Percentiles rank a stretch among this genome's conserved stretches.
Evolutionary conservation across 176 grass and related monocot genomes (phyloP).

Genomic region (Musa beccarii): DNA sequence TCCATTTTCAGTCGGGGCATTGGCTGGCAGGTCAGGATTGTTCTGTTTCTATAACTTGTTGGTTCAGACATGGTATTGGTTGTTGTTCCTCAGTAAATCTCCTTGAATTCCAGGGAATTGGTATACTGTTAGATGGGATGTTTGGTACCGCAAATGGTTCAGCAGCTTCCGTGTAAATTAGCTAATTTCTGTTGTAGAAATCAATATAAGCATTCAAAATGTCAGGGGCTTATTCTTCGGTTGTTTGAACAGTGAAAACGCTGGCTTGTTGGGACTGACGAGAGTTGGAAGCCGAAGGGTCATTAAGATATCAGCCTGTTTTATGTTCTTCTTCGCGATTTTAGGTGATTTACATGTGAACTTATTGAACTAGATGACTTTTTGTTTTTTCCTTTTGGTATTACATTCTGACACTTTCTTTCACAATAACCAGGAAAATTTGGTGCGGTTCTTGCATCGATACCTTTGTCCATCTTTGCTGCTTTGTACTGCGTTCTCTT

Average conservation of each 20-base stretch:
- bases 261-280: slow-evolving; percentile 68
- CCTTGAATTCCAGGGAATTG: slow-evolving; percentile 61
- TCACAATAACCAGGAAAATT: slow-evolving; percentile 64
- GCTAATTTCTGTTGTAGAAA: slow-evolving; percentile 5
- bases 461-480: slow-evolving; percentile 73
- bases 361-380: background rate
- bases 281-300: slow-evolving; percentile 83
- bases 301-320: slow-evolving; percentile 66
- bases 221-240: background rate
- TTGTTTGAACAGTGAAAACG: slow-evolving; percentile 64
- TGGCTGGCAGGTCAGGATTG: slow-evolving; percentile 72
- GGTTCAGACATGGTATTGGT: background rate
- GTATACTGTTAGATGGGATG: slow-evolving; percentile 74
- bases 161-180: slow-evolving; percentile 77
- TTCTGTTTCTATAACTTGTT: background rate
- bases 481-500: slow-evolving; percentile 80
- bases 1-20: slow-evolving; percentile 71
- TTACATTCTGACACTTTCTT: background rate
- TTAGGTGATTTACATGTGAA: slow-evolving; percentile 38
- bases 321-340: slow-evolving; percentile 95
- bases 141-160: slow-evolving; percentile 78
- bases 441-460: slow-evolving; percentile 82
- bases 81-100: slow-evolving; percentile 9
- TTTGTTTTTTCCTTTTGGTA: background rate
- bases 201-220: background rate